Percentiles rank a stretch among this genome's conserved stretches.
phyloP scores from a whole-genome alignment of 164 flowering plant species.

The Vitis rotundifolia region DNA sequence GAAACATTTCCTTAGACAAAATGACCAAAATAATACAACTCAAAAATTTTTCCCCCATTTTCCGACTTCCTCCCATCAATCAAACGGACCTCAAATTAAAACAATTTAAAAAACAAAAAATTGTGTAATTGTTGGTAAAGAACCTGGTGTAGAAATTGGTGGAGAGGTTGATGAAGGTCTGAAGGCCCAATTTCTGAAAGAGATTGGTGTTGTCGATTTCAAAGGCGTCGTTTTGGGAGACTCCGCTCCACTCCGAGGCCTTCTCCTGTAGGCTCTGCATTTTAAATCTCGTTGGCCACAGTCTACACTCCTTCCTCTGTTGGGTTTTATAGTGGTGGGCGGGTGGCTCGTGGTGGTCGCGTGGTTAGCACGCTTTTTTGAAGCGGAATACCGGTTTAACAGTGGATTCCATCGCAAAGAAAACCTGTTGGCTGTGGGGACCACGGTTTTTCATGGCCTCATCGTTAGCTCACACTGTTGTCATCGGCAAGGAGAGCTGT shows the following conservation, averaged over 20 bases:
- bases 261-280: conserved; percentile 51
- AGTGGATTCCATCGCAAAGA: not conserved
- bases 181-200: conserved; percentile 70
- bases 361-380: conserved; percentile 10
- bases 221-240: conserved; percentile 63
- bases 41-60: not conserved
- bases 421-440: not conserved
- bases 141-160: conserved; percentile 86
- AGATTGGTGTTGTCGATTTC: conserved; percentile 75
- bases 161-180: conserved; percentile 80
- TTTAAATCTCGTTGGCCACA: too few species aligned
- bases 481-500: too few species aligned
- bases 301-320: conserved; percentile 32
- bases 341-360: conserved; percentile 11
- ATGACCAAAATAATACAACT: not conserved
- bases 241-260: conserved; percentile 92
- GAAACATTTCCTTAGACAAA: not conserved
- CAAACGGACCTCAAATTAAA: not conserved
- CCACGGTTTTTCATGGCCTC: too few species aligned
- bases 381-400: not conserved
- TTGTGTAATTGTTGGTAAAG: not conserved
- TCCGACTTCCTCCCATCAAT: not conserved
- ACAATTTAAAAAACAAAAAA: not conserved
- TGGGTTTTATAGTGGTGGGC: not conserved
- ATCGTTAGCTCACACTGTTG: too few species aligned